phyloP scores from a whole-genome alignment of 495 filamentous ascomycete species.

The Niebla homalea region DNA sequence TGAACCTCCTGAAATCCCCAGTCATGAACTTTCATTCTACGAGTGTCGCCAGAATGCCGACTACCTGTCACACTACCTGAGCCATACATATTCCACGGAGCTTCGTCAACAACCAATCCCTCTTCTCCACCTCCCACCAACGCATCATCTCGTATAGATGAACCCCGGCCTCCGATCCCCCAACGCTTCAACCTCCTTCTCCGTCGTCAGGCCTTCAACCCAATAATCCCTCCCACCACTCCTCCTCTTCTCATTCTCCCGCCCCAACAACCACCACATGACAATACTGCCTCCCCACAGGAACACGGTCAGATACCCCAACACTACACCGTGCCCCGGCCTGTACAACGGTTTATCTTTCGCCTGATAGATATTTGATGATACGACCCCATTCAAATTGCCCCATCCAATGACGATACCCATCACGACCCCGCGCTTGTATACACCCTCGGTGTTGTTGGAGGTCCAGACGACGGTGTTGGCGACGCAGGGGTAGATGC shows the following conservation, averaged over 20 bases:
- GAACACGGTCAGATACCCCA: slow-evolving; percentile 48
- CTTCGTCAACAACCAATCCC: no score
- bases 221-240: slow-evolving; percentile 56
- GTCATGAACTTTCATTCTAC: no score
- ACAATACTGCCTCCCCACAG: slow-evolving; percentile 47
- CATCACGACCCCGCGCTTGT: slow-evolving; percentile 78
- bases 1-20: no score
- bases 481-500: slow-evolving; percentile 86
- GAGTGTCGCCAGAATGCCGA: no score
- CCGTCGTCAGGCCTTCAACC: slow-evolving; percentile 42
- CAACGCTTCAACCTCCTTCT: slow-evolving; percentile 44
- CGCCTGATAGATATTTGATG: slow-evolving; percentile 55
- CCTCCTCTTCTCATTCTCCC: slow-evolving; percentile 48
- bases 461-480: slow-evolving; percentile 82
- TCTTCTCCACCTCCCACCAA: background rate
- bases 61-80: no score
- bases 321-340: slow-evolving; percentile 44
- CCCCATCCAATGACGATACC: slow-evolving; percentile 90
- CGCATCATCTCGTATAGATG: slow-evolving; percentile 50
- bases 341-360: slow-evolving; percentile 41
- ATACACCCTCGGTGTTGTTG: slow-evolving; percentile 87
- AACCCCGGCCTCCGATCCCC: slow-evolving; percentile 73
- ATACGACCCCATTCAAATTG: slow-evolving; percentile 81
- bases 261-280: slow-evolving; percentile 49
- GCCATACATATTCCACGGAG: no score